Evolutionary conservation across 257 asterid genomes (phyloP), one percentile per base, ranked within the genome.

Genomic region (Misopates orontium): DNA sequence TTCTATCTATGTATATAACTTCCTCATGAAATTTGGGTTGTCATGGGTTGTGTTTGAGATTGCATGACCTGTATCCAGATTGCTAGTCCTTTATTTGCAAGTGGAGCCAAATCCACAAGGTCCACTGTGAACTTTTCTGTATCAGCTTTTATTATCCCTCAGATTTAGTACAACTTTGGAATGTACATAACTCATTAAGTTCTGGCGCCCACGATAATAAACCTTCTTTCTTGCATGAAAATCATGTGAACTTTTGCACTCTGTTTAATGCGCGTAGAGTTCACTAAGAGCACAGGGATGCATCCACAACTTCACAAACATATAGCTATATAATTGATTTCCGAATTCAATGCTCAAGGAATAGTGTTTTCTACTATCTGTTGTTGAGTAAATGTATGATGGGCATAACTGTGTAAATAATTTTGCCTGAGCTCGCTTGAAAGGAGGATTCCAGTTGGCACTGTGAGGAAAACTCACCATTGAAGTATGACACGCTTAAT

Each of bases 1-100:
- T n/a, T n/a, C n/a, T n/a, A n/a, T n/a, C n/a, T n/a, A n/a, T n/a
- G n/a, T n/a, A n/a, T n/a, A 52, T 1, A 23, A 67, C 44, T 68
- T 49, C 62, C 24, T 20, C 68, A 39, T 45, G 41, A 31, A 69
- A 13, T 36, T 69, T 31, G 20, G 25, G 8, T 54, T 41, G 41
- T 24, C 25, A 18, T 19, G 4, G 13, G 51, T 54, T 51, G 11
- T 55, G 31, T 15, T 39, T 8, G 45, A 53, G 25, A 47, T 45
- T 17, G 60, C 47, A 60, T 55, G 42, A 36, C 24, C 55, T 48
- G 36, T 36, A 25, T 71, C 51, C 52, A 56, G 40, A 39, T 47
- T 55, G 44, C 8, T 45, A 17, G 45, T 13, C 57, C 73, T 58
- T 44, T 9, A 19, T 31, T 54, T 54, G 61, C 17, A 23, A 47